A percentile compares a stretch with the other conserved stretches of the same genome.
phyloP scores from a whole-genome alignment of 1,139 yeast species.

The Magnusiomyces clavatus region DNA sequence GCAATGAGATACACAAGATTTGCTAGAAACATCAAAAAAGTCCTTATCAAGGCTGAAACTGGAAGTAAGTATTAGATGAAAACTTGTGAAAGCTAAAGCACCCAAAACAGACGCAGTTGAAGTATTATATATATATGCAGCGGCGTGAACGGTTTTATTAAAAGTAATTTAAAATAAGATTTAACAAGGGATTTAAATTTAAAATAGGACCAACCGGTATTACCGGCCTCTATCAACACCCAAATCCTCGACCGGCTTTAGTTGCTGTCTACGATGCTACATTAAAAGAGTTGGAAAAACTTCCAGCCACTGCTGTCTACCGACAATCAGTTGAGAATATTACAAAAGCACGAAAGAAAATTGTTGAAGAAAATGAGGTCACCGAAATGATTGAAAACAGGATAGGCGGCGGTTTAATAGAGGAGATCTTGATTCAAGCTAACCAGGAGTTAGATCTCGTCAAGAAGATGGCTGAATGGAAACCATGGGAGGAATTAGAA shows the following conservation, averaged over 20 bases:
- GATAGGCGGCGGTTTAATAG: slow-evolving; percentile 79
- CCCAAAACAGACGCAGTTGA: neutral
- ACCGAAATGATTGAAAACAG: slow-evolving; percentile 60
- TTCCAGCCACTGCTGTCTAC: slow-evolving; percentile 67
- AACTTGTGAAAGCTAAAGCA: too few species aligned
- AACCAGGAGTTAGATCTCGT: slow-evolving; percentile 71
- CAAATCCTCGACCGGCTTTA: slow-evolving; percentile 78
- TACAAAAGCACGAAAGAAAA: slow-evolving; percentile 59
- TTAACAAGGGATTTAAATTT: neutral
- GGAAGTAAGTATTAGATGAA: slow-evolving; percentile 37
- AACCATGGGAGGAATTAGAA: slow-evolving; percentile 44
- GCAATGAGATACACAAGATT: slow-evolving; percentile 36
- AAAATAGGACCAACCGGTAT: slow-evolving; percentile 53
- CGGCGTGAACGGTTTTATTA: too few species aligned
- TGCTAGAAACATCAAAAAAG: slow-evolving; percentile 43
- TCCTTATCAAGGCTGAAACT: slow-evolving; percentile 55
- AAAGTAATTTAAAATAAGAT: neutral
- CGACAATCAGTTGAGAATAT: slow-evolving; percentile 68
- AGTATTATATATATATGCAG: too few species aligned
- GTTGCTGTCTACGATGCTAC: slow-evolving; percentile 66
- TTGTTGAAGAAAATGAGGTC: slow-evolving; percentile 59
- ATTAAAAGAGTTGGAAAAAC: slow-evolving; percentile 49
- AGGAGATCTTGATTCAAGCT: slow-evolving; percentile 77
- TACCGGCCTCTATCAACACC: slow-evolving; percentile 72
- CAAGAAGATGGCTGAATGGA: slow-evolving; percentile 58